Conservation (phyloP, 2,329 filamentous ascomycete species). For the Hymenoscyphus fraxineus region DNA sequence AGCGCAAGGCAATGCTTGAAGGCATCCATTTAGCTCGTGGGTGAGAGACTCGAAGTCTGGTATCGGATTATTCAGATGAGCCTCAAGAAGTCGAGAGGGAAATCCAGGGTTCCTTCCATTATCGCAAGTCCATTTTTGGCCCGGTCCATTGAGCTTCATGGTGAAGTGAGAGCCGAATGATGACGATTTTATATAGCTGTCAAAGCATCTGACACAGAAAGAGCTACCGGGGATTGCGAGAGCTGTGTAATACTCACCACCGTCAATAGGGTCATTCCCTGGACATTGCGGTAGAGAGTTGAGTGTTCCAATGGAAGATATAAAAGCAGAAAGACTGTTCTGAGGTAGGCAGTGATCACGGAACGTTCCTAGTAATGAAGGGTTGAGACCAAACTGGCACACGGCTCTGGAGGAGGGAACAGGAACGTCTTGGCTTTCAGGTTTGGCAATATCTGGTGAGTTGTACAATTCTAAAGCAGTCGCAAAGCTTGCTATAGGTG, state of each 20-base stretch:
- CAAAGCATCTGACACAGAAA: constrained; percentile 9
- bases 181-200: constrained; percentile 6
- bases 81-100: neutral
- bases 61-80: constrained; percentile 1
- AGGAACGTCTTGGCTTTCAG: neutral
- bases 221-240: constrained; percentile 5
- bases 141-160: constrained; percentile 3
- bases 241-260: constrained; percentile 9
- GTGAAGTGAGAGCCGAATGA: constrained; percentile 8
- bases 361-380: neutral
- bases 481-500: constrained; percentile 1
- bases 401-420: constrained; percentile 8
- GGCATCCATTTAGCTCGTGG: neutral
- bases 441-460: constrained; percentile 6
- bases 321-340: constrained; percentile 1
- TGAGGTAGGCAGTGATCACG: constrained; percentile 1
- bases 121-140: constrained; percentile 9
- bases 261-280: constrained; percentile 4
- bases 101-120: constrained; percentile 7
- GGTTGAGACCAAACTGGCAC: constrained; percentile 8
- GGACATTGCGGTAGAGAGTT: constrained; percentile 7
- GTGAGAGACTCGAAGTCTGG: constrained; percentile 4
- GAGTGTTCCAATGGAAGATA: neutral
- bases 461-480: constrained; percentile 2
- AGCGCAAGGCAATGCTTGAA: neutral